phyloP scores from a whole-genome alignment of 2,329 filamentous ascomycete species.

The Exophiala xenobiotica region DNA sequence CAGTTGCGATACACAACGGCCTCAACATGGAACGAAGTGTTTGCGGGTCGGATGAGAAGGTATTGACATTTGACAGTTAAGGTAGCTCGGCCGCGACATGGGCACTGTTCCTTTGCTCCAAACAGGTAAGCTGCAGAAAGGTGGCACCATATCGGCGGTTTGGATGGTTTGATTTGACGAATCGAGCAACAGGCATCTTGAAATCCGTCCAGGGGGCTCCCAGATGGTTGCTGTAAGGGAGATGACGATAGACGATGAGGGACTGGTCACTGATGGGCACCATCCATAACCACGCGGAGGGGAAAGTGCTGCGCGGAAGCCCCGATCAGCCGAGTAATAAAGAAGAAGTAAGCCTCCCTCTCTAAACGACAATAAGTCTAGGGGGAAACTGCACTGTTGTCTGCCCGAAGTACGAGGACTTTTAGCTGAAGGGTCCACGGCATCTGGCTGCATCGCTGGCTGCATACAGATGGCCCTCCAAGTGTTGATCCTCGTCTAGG shows the following conservation, averaged over 20 bases:
- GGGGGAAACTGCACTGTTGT: neutral
- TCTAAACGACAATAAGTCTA: conserved; percentile 1
- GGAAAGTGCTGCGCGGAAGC: neutral
- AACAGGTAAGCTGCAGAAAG: neutral
- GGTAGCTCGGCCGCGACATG: neutral
- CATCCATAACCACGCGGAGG: neutral
- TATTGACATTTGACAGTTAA: conserved; percentile 1
- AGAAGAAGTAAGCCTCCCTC: neutral
- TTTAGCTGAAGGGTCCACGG: neutral
- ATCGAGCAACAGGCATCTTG: neutral
- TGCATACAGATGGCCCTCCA: neutral
- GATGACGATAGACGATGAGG: neutral
- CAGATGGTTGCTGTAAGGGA: neutral
- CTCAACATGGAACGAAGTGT: neutral
- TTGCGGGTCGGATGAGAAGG: neutral
- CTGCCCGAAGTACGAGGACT: neutral
- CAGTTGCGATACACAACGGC: neutral
- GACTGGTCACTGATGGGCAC: too few relatives aligned
- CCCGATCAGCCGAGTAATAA: too few relatives aligned
- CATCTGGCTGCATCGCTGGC: neutral
- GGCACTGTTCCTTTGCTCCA: neutral
- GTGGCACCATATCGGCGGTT: neutral
- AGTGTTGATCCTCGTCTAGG: neutral
- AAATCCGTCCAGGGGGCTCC: neutral
- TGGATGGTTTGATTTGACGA: neutral